Evolutionary conservation across 768 basidiomycete genomes (phyloP), one percentile per base, ranked within the genome.

Genomic region (Kwoniella newhampshirensis): DNA sequence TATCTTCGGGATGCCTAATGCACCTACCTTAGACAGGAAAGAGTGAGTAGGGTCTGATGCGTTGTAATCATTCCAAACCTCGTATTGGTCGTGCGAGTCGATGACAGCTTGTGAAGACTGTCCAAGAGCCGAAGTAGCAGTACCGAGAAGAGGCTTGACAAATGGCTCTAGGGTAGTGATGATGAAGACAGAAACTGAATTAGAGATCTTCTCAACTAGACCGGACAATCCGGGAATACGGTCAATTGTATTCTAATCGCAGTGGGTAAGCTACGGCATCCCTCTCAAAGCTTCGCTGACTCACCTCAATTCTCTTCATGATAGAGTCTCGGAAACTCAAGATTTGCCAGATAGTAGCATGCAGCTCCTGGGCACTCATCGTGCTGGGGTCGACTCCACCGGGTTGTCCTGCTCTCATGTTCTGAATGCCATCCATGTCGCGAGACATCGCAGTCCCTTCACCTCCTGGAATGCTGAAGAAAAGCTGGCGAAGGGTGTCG

Each of bases 291-390:
- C 9, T 11, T 44, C 27, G 51, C 11, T 18, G 11, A 59, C 71
- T 57, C 51, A 70, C 69, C 51, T 70, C 67, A 44, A 94, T 88
- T 75, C 84, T 86, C 81, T 91, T 92, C 67, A 84, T 82, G 41
- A 87, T 83, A 4, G 84, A 84, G 77, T 94, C 91, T 47, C 90
- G 81, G 78, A 93, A 93, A 25, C 80, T 85, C 71, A 97, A 75
- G 5, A 94, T 84, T 77, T 89, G 84, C 90, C 91, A 93, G 20
- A 93, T 77, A 2, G 85, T 84, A 1, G 82, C 78, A 73, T 92
- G 89, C 47, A 94, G 64, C 75, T 97, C 90, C 76, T 93, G 89
- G 3, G 92, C 91, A 49, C 78, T 85, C 90, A 97, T 89, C 17
- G 88, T 83, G 59, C 86, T 84, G 0, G 91, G 88, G 59, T 89